phyloP scores from a whole-genome alignment of 306 rosid genomes.

The Prunus mira region DNA sequence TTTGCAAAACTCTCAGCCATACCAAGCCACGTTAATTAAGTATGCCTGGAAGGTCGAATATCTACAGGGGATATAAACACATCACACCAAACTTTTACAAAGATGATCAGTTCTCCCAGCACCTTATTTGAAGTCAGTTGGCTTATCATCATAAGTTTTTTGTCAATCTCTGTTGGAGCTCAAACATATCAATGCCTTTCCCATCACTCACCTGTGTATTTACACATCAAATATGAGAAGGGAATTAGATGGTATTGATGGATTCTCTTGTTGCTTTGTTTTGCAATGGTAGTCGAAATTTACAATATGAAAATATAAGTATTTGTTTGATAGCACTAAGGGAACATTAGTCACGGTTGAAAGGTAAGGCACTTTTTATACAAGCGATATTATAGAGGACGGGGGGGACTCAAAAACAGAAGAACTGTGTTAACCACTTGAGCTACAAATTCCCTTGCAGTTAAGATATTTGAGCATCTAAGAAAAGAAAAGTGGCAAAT shows the following conservation, averaged over 20 bases:
- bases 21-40: not conserved
- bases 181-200: not conserved
- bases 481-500: not conserved
- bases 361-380: too few species aligned
- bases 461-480: not conserved
- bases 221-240: not conserved
- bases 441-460: too few species aligned
- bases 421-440: too few species aligned
- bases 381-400: too few species aligned
- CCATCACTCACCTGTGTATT: not conserved
- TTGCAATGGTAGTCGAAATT: too few species aligned
- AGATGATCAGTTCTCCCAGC: not conserved
- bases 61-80: not conserved
- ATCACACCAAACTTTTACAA: not conserved
- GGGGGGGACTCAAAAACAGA: too few species aligned
- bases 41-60: not conserved
- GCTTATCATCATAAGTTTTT: not conserved
- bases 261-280: not conserved
- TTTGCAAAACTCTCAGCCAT: not conserved
- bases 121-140: not conserved
- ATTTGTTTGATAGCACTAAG: too few species aligned
- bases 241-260: not conserved
- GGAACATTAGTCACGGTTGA: too few species aligned
- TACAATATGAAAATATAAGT: not conserved
- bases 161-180: constrained; percentile 16